Evolutionary conservation across 768 basidiomycete species (phyloP), one percentile per base, ranked within the genome.

Genomic region (Agrocybe pediades): DNA sequence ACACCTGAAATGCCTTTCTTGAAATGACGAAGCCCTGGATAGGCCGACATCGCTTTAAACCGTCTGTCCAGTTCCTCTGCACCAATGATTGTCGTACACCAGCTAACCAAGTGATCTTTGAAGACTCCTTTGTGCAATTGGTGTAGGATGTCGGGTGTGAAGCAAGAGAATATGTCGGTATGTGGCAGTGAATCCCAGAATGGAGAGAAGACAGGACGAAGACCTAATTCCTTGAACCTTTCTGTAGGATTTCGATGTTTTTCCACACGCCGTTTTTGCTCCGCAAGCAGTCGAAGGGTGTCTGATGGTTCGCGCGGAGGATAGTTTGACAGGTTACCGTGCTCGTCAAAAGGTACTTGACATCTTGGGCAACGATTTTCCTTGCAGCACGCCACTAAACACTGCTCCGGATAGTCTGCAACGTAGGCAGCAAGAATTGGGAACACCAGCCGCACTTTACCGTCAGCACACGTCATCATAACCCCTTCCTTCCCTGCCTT

Each of bases 81-180:
- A 64, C 9, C 58, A 8, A 54, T 36, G 2, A 65, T 57, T 49
- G 24, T 25, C 1, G 64, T 52, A 16, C 58, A 53, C 73, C 76
- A 81, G 1, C 49, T 60, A 0, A 73, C 62, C 1, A 77, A 42
- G 49, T 80, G 77, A 42, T 78, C 73, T 43, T 75, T 75, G 67
- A 81, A 77, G 13, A 79, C 56, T 0, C 79, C 79, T 49, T 82
- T 77, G 62, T 80, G 74, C 0, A 82, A 60, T 55, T 82, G 77
- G 58, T 82, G 80, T 2, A 82, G 68, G 17, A 75, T 41, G 54
- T 81, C 75, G 0, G 79, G 78, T 0, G 73, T 76, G 21, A 80
- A 64, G 40, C 59, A 66, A 0, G 44, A 0, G 61, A 74, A 77
- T 40, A 81, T 81, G 54, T 79, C 52, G 56, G 63, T 61, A 54